Evolutionary conservation across 2,329 filamentous ascomycete genomes (phyloP).

Genomic region (Paecilomyces sp.): DNA sequence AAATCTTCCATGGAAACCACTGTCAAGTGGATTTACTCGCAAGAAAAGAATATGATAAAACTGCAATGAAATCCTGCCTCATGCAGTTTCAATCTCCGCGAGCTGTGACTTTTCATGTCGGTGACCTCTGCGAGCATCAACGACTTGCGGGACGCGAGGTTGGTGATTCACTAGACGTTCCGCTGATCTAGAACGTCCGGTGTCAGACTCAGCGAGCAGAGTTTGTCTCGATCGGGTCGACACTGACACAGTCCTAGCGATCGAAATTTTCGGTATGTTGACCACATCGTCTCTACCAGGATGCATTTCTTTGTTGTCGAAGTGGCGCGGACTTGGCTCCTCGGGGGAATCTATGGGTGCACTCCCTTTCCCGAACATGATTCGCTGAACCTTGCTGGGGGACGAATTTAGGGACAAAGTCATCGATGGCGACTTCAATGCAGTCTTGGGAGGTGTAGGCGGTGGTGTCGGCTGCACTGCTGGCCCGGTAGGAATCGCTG

Average conservation of each 20-base stretch:
- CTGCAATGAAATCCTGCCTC: not conserved
- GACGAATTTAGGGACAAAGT: not conserved
- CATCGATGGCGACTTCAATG: not conserved
- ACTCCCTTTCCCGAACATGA: slow-evolving; percentile 5
- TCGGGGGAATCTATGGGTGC: not conserved
- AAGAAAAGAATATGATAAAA: not conserved
- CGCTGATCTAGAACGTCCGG: slow-evolving; percentile 15
- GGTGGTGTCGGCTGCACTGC: slow-evolving; percentile 2
- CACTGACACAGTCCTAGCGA: slow-evolving; percentile 33
- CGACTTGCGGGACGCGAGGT: slow-evolving; percentile 20
- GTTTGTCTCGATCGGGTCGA: slow-evolving; percentile 26
- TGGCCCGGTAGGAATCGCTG: slow-evolving; percentile 1
- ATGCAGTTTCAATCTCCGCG: slow-evolving; percentile 21
- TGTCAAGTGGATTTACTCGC: not conserved
- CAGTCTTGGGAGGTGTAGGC: slow-evolving; percentile 1
- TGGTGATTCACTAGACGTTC: slow-evolving; percentile 22
- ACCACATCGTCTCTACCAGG: too few species aligned
- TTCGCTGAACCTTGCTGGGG: slow-evolving; percentile 5
- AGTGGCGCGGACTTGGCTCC: not conserved
- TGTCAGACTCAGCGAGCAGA: slow-evolving; percentile 23
- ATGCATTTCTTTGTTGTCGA: not conserved
- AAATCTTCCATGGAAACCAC: too few species aligned
- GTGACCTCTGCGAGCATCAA: slow-evolving; percentile 21
- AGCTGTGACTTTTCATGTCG: slow-evolving; percentile 25
- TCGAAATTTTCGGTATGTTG: slow-evolving; percentile 25